These are phyloP conservation scores for Leccinum imitatum DNA, from an alignment of 768 basidiomycete species.

Conservation along the genomic window DNA sequence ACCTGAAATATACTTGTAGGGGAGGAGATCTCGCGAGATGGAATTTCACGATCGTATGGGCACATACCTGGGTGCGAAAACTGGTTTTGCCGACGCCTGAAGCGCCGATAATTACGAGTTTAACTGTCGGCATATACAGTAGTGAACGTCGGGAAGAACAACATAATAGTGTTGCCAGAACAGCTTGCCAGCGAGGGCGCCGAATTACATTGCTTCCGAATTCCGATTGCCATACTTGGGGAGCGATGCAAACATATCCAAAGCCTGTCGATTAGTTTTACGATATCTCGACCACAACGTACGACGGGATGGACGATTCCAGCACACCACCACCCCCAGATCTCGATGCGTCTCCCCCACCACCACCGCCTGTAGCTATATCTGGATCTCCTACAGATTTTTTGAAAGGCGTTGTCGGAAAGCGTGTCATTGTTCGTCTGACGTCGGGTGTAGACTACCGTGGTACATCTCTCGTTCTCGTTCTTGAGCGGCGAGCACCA, in stretches of 20 bases:
- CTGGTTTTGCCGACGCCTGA: constrained; percentile 88
- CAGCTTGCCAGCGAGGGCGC: not conserved
- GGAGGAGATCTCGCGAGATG: not conserved
- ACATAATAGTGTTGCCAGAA: constrained; percentile 12
- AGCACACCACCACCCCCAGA: constrained; percentile 39
- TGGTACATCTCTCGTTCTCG: constrained; percentile 48
- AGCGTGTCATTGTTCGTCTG: constrained; percentile 87
- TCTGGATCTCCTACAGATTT: constrained; percentile 91
- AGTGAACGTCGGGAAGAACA: constrained; percentile 7
- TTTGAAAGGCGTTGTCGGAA: constrained; percentile 94
- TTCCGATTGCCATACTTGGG: constrained; percentile 13
- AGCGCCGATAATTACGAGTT: constrained; percentile 78
- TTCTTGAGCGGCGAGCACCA: not conserved
- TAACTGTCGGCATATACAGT: constrained; percentile 63
- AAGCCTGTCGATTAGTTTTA: not conserved
- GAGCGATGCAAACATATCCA: not conserved
- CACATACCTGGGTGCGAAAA: constrained; percentile 65
- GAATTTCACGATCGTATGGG: not conserved
- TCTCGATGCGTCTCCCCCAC: constrained; percentile 44
- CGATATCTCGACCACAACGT: not conserved
- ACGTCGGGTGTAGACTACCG: constrained; percentile 93
- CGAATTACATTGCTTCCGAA: not conserved
- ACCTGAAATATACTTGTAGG: constrained; percentile 68
- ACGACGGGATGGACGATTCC: constrained; percentile 25
- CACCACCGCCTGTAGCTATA: constrained; percentile 44